These are phyloP conservation scores for Daldinia sp. DNA, from an alignment of 2,329 filamentous ascomycete genomes.

Conservation along the genomic window DNA sequence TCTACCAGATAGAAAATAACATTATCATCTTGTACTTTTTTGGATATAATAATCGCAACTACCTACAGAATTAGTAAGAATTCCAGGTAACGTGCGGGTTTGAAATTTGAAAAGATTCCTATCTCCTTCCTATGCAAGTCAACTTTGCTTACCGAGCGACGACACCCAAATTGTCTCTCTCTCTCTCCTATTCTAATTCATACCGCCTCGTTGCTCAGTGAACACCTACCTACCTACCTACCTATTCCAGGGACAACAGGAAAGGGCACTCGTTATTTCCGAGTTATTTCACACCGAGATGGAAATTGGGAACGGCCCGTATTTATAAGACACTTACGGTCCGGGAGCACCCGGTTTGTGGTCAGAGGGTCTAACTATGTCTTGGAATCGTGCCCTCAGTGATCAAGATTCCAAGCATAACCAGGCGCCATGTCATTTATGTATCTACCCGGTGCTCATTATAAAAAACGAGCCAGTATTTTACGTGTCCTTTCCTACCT, in stretches of 20 bases:
- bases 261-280: neutral
- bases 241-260: neutral
- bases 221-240: no score
- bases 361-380: neutral
- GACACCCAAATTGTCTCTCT: neutral
- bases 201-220: neutral
- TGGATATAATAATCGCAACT: neutral
- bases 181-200: neutral
- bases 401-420: neutral
- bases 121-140: neutral
- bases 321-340: conserved; percentile 11
- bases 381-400: neutral
- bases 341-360: neutral
- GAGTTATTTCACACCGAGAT: conserved; percentile 6
- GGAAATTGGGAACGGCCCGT: neutral
- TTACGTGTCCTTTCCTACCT: neutral
- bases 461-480: neutral
- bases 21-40: neutral
- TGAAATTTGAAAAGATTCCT: neutral
- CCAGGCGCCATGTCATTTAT: neutral
- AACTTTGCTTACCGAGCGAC: neutral
- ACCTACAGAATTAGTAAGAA: neutral
- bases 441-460: neutral
- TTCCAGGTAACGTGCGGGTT: neutral
- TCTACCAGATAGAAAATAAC: neutral